Percentiles rank a stretch among this genome's conserved stretches.
Conservation (phyloP, 1,284 basidiomycete species). For the Fomitopsis palustris region DNA sequence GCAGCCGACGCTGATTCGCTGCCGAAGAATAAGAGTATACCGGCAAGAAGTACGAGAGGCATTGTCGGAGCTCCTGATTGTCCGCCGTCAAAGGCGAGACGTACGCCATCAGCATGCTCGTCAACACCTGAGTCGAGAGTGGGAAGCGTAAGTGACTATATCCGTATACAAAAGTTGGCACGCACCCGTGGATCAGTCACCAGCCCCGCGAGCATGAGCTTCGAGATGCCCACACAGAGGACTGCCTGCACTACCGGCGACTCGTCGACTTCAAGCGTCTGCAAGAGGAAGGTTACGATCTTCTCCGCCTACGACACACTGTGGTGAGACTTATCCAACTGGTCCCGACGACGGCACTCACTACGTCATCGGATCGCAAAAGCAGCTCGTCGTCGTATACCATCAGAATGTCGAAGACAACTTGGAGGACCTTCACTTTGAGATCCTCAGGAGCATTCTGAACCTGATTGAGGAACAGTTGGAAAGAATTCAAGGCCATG, state of each 20-base stretch:
- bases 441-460: conserved; percentile 74
- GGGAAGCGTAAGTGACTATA: neutral
- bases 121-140: conserved; percentile 55
- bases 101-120: conserved; percentile 77
- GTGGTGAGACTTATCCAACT: neutral
- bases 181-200: conserved; percentile 67
- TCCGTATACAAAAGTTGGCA: neutral
- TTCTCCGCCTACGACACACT: conserved; percentile 47
- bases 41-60: conserved; percentile 91
- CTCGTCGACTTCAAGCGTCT: conserved; percentile 70
- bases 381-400: conserved; percentile 79
- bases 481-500: conserved; percentile 87
- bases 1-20: conserved; percentile 74
- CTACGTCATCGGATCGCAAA: conserved; percentile 46
- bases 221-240: conserved; percentile 81
- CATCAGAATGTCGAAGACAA: conserved; percentile 86
- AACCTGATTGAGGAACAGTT: conserved; percentile 83
- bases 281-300: conserved; percentile 68
- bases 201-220: conserved; percentile 83
- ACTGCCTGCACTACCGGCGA: conserved; percentile 70
- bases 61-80: conserved; percentile 86
- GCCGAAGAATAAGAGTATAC: conserved; percentile 85
- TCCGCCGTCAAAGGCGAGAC: conserved; percentile 81
- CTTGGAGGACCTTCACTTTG: conserved; percentile 75
- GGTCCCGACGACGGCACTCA: conserved; percentile 25